A percentile compares a stretch with the other conserved stretches of the same genome.
These are phyloP conservation scores for Rhynchospora pubera DNA, from an alignment of 176 grass and related monocot genomes.

Conservation along the genomic window DNA sequence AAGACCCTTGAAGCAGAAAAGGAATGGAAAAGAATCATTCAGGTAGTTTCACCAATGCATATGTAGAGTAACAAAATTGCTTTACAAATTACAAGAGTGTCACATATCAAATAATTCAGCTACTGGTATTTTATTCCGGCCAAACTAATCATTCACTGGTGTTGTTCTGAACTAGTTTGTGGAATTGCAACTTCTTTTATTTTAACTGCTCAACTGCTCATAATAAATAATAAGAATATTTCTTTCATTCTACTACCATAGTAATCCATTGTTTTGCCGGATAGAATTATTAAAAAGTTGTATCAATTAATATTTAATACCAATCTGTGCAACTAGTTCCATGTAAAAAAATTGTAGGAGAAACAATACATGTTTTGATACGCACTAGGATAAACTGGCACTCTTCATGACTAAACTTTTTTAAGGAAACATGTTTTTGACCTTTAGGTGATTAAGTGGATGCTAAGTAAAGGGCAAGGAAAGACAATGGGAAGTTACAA, in stretches of 20 bases:
- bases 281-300: not conserved
- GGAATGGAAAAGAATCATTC: constrained; percentile 98
- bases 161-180: too few relatives aligned
- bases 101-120: too few relatives aligned
- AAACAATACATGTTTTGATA: not conserved
- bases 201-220: not conserved
- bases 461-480: constrained; percentile 98
- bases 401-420: not conserved
- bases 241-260: not conserved
- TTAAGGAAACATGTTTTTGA: not conserved
- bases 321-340: not conserved
- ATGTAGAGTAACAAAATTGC: not conserved
- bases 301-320: not conserved
- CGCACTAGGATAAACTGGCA: not conserved
- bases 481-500: constrained; percentile 95
- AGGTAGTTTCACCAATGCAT: constrained; percentile 33
- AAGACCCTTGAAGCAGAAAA: constrained; percentile 75
- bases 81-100: not conserved
- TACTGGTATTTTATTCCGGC: too few relatives aligned
- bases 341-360: not conserved
- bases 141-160: too few relatives aligned
- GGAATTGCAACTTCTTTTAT: not conserved
- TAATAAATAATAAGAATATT: not conserved
- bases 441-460: constrained; percentile 90
- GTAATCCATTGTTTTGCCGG: not conserved